Evolutionary conservation across 2,329 filamentous ascomycete species (phyloP), one percentile per base, ranked within the genome.

Genomic region (Nigrospora osmanthi): DNA sequence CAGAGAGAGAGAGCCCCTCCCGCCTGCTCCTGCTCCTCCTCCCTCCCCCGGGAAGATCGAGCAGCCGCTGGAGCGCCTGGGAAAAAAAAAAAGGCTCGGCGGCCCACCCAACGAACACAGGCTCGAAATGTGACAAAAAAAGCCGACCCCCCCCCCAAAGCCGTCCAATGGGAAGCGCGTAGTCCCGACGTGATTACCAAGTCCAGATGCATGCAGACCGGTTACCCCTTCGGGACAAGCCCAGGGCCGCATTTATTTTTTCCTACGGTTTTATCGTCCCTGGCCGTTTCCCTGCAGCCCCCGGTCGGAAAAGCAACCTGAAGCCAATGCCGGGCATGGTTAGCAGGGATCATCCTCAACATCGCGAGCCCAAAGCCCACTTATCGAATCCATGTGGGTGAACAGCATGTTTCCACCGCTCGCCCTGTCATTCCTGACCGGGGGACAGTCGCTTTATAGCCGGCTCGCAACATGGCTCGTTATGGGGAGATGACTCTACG

Each of bases 391-490:
- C 40, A 42, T 42, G 40, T 35, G 17, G n/a, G 40, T 42, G 19
- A 42, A 35, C 32, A 36, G 32, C 32, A 42, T 42, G 40, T 42
- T 42, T 42, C 40, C 40, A 42, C 40, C 40, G 33, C 32, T 34
- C 19, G 40, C 40, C 40, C 40, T 42, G 40, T 42, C 40, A 42
- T 31, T 42, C 32, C 35, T 42, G 40, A 42, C 40, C 40, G 40
- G 40, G 40, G 33, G 35, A 35, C 28, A 17, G 23, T 42, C 32
- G 28, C 16, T 30, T 28, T 42, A 36, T 42, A 42, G 40, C 40
- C 40, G 40, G 40, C 34, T 42, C 40, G 30, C 30, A 33, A 32
- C 38, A 40, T 40, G 30, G 31, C 39, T 41, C 34, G 39, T 34
- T 41, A 41, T 31, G 40, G 28, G 40, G 35, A 42, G 32, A 42